Evolutionary conservation across 208 protist species (phyloP), one percentile per base, ranked within the genome.

Genomic region (Leishmania guyanensis): DNA sequence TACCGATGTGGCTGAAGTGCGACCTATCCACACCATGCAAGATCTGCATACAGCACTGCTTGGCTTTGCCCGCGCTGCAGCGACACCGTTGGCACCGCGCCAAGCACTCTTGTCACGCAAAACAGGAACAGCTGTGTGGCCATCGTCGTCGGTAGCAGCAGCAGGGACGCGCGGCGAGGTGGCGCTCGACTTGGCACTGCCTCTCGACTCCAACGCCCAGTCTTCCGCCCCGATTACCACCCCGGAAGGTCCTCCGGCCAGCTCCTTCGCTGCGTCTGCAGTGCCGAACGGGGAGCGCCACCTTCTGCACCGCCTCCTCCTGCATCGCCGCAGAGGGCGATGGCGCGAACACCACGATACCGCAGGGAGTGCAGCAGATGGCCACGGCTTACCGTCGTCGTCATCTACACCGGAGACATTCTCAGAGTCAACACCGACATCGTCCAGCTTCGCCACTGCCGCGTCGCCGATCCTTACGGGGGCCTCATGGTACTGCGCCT

Each of bases 401-500:
- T 50, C 68, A 20, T 72, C 68, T 29, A 51, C 68, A 51, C 68
- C 20, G 22, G 29, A 39, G 62, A 29, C 26, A 29, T 6, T 20
- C 12, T 39, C 62, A 12, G 62, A 5, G 62, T 68, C 62, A 43
- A 43, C 62, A 29, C 62, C 62, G 69, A 22, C 51, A 0, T n/a
- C 51, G 51, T 8, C 43, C 43, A 50, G 22, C 36, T 16, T 16
- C 36, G 68, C 68, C 8, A 53, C 68, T 4, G 36, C 46, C 17
- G 29, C 68, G 43, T 29, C 72, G n/a, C 1, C 51, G 3, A 16
- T 29, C 29, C 14, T 43, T n/a, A 66, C 39, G 36, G 56, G 58
- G 14, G 82, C 82, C 26, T 51, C 85, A 22, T 95, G 92, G 92
- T 60, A 85, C 36, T 64, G 75, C 6, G 88, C 92, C 48, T 89